Evolutionary conservation across 2,329 filamentous ascomycete species (phyloP).

Genomic region (Exophiala sp.): DNA sequence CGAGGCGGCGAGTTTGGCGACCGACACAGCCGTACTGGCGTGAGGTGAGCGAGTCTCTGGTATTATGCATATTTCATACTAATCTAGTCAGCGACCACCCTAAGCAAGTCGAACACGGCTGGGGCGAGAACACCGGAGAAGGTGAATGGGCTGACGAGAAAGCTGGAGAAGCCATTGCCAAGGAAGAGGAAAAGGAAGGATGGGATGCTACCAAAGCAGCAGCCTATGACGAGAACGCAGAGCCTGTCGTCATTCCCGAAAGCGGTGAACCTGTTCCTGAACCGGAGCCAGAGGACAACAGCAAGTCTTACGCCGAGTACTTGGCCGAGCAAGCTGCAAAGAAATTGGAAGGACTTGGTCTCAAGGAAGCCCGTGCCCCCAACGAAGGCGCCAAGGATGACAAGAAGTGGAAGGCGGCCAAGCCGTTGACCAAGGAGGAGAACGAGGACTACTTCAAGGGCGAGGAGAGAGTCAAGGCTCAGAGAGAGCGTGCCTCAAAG

Average conservation of each 20-base stretch:
- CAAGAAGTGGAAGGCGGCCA: conserved; percentile 49
- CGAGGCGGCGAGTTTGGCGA: conserved; percentile 45
- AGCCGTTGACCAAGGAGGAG: conserved; percentile 46
- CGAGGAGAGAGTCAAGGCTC: conserved; percentile 69
- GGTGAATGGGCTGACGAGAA: conserved; percentile 87
- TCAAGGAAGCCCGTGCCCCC: conserved; percentile 71
- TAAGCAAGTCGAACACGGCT: conserved; percentile 66
- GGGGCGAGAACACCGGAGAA: conserved; percentile 75
- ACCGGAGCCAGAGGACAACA: conserved; percentile 71
- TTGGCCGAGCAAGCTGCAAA: conserved; percentile 69
- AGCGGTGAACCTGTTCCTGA: conserved; percentile 30
- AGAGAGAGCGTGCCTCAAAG: conserved; percentile 77
- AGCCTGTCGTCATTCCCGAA: conserved; percentile 21
- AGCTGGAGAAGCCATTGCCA: conserved; percentile 81
- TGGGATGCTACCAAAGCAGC: conserved; percentile 33
- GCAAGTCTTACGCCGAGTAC: conserved; percentile 85
- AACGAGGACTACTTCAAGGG: conserved; percentile 73
- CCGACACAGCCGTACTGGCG: conserved; percentile 57
- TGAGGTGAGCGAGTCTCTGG: conserved; percentile 46
- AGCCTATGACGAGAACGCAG: conserved; percentile 32
- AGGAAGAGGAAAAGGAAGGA: conserved; percentile 72
- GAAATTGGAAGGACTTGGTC: conserved; percentile 61
- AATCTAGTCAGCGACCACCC: conserved; percentile 37
- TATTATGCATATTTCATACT: conserved; percentile 19
- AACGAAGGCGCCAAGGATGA: conserved; percentile 84